phyloP scores from a whole-genome alignment of 2,329 filamentous ascomycete species.

The Aspergillus phoenicis region DNA sequence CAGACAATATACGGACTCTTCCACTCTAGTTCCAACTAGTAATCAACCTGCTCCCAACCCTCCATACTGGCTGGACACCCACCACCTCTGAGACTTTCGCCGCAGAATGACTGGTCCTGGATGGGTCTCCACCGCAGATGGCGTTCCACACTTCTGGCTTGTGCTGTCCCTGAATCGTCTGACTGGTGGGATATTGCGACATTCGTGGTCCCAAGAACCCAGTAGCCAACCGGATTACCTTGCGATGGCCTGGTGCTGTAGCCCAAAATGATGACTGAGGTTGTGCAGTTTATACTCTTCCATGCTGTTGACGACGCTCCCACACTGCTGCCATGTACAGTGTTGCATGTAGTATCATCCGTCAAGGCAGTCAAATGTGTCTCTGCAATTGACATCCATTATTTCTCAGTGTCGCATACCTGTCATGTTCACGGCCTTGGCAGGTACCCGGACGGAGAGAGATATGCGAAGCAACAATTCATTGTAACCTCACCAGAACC shows the following conservation, averaged over 20 bases:
- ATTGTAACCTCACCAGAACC: neutral
- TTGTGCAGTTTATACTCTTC: neutral
- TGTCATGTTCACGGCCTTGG: neutral
- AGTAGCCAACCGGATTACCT: neutral
- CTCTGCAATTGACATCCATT: neutral
- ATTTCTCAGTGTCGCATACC: neutral
- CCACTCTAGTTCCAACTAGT: neutral
- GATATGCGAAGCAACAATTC: neutral
- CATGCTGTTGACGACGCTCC: neutral
- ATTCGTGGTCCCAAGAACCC: neutral
- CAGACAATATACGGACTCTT: neutral
- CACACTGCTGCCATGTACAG: neutral
- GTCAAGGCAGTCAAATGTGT: neutral
- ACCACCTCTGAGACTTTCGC: neutral
- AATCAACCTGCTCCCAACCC: neutral
- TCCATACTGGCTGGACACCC: neutral
- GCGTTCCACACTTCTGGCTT: neutral
- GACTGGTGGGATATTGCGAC: constrained; percentile 1
- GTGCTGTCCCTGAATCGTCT: neutral
- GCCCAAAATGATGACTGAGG: no score
- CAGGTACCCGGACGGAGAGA: neutral
- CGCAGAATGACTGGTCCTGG: constrained; percentile 1
- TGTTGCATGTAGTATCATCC: neutral
- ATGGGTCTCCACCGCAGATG: neutral
- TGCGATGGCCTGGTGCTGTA: neutral